Base-by-base conservation (phyloP, 371 early-diverging fungal genomes). In the Actinomortierella wolfii region DNA sequence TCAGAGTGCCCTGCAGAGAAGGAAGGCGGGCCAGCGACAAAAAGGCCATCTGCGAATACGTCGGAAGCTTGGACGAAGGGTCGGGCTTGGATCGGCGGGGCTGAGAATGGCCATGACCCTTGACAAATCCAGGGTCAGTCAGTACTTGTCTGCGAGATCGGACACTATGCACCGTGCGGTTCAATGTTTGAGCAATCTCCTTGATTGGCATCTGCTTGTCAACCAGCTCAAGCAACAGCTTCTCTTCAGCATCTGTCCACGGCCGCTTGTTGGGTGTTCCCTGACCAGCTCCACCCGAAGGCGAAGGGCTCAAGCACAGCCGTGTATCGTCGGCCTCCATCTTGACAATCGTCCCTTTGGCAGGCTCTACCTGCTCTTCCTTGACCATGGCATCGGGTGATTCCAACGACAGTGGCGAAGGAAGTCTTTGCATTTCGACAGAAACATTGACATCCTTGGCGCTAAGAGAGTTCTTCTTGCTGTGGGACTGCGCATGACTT, bases 21-120 rank as follows among this genome's bases (percentile, higher is more conserved):
- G 65, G 65, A 21, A 70, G 34, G 11, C 71, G 61, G 7, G 71
- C 71, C 50, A 70, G 25, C 7, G 71, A 70, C 52, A 70, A 46
- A 44, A 70, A 70, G 25, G 71, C 71, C 71, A 70, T 70, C 44
- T 70, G 71, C 26, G 71, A 70, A 50, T 70, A 70, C 4, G 71
- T 70, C 5, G 71, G 71, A 0, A 70, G 52, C 57, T 70, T 70
- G 18, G 71, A 70, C 1, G 65, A 59, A 14, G 71, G 71, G 28
- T 70, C 71, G 6, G 71, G 71, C 20, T 61, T 64, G 23, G 71
- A 64, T 45, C 71, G 61, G 29, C 71, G 71, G n/a, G 71, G 71
- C 21, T 70, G 71, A 3, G 71, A 60, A 42, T 70, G 71, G 15
- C 71, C 71, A n/a, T 70, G 60, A 25, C 71, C 71, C 47, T 70